phyloP scores from a whole-genome alignment of 331 rosid species.

The Quercus phellos region DNA sequence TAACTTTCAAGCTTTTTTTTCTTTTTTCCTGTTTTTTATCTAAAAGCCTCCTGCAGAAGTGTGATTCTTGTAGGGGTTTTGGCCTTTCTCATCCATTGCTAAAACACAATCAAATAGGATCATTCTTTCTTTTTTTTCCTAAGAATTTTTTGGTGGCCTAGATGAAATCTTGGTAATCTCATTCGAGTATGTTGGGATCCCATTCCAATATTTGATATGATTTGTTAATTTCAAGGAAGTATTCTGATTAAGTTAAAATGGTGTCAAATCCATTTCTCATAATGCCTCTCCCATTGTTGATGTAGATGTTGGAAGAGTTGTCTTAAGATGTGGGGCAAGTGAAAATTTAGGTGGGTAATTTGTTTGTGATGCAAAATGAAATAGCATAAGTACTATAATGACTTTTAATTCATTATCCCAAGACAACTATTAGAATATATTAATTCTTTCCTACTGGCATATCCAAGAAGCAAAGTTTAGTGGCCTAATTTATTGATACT shows the following conservation, averaged over 20 bases:
- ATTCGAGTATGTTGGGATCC: neutral
- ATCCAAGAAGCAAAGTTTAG: no score
- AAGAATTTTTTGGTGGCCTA: neutral
- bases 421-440: neutral
- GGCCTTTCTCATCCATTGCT: neutral
- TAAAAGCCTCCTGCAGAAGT: neutral
- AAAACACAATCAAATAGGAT: neutral
- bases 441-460: no score
- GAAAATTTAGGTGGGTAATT: neutral
- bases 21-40: neutral
- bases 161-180: neutral
- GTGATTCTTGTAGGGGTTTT: neutral
- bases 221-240: neutral
- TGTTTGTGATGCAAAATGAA: neutral
- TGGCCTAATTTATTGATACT: no score
- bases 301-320: neutral
- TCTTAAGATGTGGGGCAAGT: neutral
- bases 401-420: neutral
- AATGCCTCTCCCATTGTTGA: neutral
- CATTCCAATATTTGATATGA: neutral
- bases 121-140: neutral
- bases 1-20: no score
- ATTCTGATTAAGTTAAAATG: neutral
- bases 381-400: no score
- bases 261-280: slow-evolving; percentile 2